Conservation (phyloP, 805 yeast species). For the Candida nitratophila region DNA sequence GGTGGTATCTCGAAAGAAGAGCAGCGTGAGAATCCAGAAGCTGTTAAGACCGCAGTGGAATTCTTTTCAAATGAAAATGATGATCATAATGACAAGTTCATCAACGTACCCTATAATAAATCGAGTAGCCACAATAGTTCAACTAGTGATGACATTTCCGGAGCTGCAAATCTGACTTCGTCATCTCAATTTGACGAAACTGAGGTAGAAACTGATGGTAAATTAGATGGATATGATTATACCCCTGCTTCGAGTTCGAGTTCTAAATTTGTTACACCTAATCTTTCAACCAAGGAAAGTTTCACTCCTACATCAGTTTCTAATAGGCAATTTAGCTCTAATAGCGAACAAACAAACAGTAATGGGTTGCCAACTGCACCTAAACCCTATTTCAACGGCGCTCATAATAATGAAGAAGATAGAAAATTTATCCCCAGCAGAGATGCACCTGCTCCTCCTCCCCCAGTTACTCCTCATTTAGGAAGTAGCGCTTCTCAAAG, state of each 20-base stretch:
- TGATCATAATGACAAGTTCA: conserved; percentile 14
- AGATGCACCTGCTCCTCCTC: conserved; percentile 31
- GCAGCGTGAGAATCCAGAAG: conserved; percentile 87
- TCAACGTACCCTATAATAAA: conserved; percentile 19
- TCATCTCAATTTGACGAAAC: conserved; percentile 9
- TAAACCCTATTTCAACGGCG: no score
- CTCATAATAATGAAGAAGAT: conserved; percentile 6
- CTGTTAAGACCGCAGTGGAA: conserved; percentile 42
- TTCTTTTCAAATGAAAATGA: conserved; percentile 16
- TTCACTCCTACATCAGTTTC: background rate
- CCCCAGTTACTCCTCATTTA: background rate
- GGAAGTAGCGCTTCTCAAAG: no score
- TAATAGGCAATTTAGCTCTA: background rate
- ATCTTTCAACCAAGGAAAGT: conserved; percentile 1
- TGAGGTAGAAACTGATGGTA: background rate
- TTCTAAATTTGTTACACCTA: conserved; percentile 8
- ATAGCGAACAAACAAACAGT: background rate
- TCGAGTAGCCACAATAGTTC: conserved; percentile 12
- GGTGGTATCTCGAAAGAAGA: conserved; percentile 86
- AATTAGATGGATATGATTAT: background rate
- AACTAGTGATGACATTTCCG: conserved; percentile 7
- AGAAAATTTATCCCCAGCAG: conserved; percentile 26
- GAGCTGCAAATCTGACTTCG: conserved; percentile 10
- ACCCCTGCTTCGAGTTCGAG: conserved; percentile 10
- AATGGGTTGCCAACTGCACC: no score